Conservation (phyloP, 306 rosid genomes). For the Oemleria cerasiformis region DNA sequence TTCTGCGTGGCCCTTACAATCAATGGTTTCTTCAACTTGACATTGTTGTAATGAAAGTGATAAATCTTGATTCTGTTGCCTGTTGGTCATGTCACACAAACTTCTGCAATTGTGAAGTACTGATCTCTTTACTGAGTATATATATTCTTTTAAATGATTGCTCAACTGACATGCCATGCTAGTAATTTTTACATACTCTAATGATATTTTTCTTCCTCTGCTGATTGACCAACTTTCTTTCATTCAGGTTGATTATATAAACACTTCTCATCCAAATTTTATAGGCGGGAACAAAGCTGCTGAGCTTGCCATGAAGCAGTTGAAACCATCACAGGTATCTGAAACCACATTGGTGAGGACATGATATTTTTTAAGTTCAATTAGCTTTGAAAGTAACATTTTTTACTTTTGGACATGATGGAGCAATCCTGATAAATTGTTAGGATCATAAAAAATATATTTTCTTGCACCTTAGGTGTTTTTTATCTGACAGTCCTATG, state of each 20-base stretch:
- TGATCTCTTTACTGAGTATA: background rate
- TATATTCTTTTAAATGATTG: background rate
- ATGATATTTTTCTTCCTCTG: constrained; percentile 11
- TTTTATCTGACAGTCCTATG: background rate
- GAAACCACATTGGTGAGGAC: constrained; percentile 11
- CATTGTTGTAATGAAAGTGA: background rate
- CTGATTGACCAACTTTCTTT: constrained; percentile 2
- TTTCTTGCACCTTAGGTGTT: background rate
- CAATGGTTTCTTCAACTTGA: background rate
- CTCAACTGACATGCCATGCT: background rate
- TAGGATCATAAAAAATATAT: background rate
- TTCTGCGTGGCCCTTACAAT: background rate
- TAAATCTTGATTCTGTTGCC: background rate
- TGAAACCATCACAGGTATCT: constrained; percentile 35
- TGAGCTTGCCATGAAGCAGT: constrained; percentile 38
- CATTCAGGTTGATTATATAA: constrained; percentile 44
- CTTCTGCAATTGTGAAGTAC: no score
- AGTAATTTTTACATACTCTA: background rate
- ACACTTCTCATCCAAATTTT: constrained; percentile 40
- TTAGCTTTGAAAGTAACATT: background rate
- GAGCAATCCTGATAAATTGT: background rate
- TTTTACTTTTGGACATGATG: background rate
- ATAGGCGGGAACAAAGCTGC: constrained; percentile 45
- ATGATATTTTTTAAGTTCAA: background rate
- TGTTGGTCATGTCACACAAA: background rate